Base-by-base conservation (phyloP, 441 rosid genomes). In the Cnidoscolus chayamansa region DNA sequence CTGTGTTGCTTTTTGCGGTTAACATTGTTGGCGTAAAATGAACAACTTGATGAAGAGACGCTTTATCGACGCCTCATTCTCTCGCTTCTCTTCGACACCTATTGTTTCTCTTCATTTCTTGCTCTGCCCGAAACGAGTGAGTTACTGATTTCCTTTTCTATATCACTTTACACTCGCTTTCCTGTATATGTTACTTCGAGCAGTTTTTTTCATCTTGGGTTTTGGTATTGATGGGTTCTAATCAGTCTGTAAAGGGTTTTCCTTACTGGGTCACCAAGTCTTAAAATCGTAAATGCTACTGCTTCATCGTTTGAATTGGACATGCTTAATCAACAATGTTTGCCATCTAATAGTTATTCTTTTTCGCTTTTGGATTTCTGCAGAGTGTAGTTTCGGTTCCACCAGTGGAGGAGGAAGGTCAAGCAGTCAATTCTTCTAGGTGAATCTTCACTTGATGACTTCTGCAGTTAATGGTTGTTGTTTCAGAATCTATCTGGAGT, bases 361-460 rank as follows among this genome's bases (percentile, higher is more conserved):
- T 20, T 20, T 15, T 3, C 51, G 4, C 11, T 48, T 25, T 50
- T 31, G 30, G 58, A 53, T 12, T 30, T 7, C 31, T n/a, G 70
- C 19, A 66, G 58, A 17, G 8, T 30, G 47, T 57, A 66, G 43
- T 66, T 66, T 66, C 49, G 13, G 68, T 40, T 50, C 58, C 17
- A 32, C 9, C 31, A 1, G 19, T 30, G 7, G 56, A 66, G 57
- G 20, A 66, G 47, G 45, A 66, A 50, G 70, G 58, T 66, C 43
- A 66, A 50, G 20, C 56, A 30, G 20, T 30, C 58, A 66, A 9
- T 50, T 50, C 10, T 63, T 17, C 11, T 66, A 20, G 70, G 58
- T 66, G 58, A 65, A 66, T 50, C 43, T 20, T 50, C 53, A 11
- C 12, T 47, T 58, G 4, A 25, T 65, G 53, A 51, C n/a, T 17